Percentiles rank a stretch among this genome's conserved stretches.
Conservation (phyloP, 169 alveolate genomes). For the Plasmodium sp. region DNA sequence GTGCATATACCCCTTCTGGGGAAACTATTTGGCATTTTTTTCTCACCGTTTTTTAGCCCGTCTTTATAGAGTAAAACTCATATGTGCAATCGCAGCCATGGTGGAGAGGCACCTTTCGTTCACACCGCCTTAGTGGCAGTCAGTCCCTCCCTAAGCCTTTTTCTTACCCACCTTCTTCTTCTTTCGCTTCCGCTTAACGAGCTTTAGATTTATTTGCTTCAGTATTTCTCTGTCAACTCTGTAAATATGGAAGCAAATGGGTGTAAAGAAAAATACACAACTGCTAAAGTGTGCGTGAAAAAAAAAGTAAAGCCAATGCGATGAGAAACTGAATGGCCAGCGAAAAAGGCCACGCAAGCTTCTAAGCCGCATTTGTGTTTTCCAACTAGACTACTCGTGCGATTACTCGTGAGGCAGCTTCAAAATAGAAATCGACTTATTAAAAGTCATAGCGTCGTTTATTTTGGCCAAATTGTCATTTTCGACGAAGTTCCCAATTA, state of each 20-base stretch:
- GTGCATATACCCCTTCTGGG: not conserved
- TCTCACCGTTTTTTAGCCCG: not conserved
- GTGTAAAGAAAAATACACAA: not conserved
- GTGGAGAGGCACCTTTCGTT: not conserved
- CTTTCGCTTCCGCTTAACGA: slow-evolving; percentile 51
- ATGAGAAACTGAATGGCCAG: not conserved
- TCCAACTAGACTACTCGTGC: not conserved
- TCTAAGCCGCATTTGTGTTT: not conserved
- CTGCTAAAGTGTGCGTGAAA: not conserved
- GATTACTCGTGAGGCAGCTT: slow-evolving; percentile 58
- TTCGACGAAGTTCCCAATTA: slow-evolving; percentile 49
- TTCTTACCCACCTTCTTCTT: slow-evolving; percentile 27
- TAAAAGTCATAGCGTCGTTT: slow-evolving; percentile 58
- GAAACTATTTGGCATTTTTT: not conserved
- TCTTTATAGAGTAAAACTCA: not conserved
- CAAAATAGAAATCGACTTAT: slow-evolving; percentile 35
- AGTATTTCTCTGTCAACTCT: slow-evolving; percentile 48
- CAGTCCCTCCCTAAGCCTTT: not conserved
- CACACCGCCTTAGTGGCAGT: not conserved
- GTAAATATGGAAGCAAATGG: not conserved
- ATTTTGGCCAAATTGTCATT: slow-evolving; percentile 32
- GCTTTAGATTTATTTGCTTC: slow-evolving; percentile 45
- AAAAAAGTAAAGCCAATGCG: not conserved
- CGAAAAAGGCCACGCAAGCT: not conserved
- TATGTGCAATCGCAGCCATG: not conserved